phyloP scores from a whole-genome alignment of 1,139 yeast species.

The Lodderomyces parapsilosis region DNA sequence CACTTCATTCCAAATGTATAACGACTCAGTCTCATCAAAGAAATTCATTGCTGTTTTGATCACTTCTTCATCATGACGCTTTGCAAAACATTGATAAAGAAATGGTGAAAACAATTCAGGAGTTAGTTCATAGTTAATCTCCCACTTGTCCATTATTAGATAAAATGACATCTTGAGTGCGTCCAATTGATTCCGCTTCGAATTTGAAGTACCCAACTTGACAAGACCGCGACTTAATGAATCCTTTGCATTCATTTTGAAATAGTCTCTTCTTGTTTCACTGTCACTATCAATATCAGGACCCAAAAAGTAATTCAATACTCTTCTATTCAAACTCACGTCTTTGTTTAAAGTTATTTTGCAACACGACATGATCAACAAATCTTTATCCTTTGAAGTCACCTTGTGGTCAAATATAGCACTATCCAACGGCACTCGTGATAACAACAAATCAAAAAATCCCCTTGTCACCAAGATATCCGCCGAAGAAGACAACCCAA shows the following conservation, averaged over 20 bases:
- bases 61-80: constrained; percentile 36
- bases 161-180: constrained; percentile 62
- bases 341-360: constrained; percentile 74
- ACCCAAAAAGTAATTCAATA: constrained; percentile 92
- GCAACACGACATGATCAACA: constrained; percentile 63
- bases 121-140: constrained; percentile 71
- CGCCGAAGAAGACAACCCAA: constrained; percentile 44
- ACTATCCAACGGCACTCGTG: constrained; percentile 65
- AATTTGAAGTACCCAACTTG: constrained; percentile 39
- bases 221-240: constrained; percentile 53
- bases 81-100: constrained; percentile 35
- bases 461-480: constrained; percentile 83
- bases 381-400: constrained; percentile 52
- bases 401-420: constrained; percentile 51
- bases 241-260: constrained; percentile 53
- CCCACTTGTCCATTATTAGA: constrained; percentile 90
- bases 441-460: constrained; percentile 74
- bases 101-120: constrained; percentile 71
- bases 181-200: constrained; percentile 34
- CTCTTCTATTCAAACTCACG: constrained; percentile 88
- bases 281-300: constrained; percentile 43
- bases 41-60: constrained; percentile 61
- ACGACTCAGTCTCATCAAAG: constrained; percentile 83
- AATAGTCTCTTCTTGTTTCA: constrained; percentile 42
- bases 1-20: constrained; percentile 70